Base-by-base conservation (phyloP, 2,329 filamentous ascomycete genomes). In the Fusarium agapanthi region DNA sequence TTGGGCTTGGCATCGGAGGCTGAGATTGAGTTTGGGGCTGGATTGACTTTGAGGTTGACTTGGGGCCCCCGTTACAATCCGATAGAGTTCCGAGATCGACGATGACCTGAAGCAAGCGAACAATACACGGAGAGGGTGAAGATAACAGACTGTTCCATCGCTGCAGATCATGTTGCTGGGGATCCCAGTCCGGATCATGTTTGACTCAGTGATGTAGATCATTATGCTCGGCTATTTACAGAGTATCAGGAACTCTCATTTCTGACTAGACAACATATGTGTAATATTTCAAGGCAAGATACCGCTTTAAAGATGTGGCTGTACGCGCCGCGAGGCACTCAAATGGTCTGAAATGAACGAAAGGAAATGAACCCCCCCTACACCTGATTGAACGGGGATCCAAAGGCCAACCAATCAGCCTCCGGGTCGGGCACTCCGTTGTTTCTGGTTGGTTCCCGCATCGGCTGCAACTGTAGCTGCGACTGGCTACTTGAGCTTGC, bases 401-500 rank as follows among this genome's bases (percentile, higher is more conserved):
- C 70, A 44, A 71, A 72, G 3, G 70, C 70, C 16, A 72, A n/a
- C 70, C 70, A 72, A 55, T 72, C 70, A 28, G 70, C 66, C 13
- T 72, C 70, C 0, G 70, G 70, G 44, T 72, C 70, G 9, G 70
- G 70, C 6, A 59, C 55, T 3, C 56, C 65, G 14, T 66, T 73
- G 5, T n/a, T 61, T 16, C 70, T 71, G 15, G 53, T 28, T 12
- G 64, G n/a, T 7, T 72, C 69, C 7, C 70, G 65, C 26, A 61
- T 55, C 8, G 55, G 50, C 15, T 64, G 67, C 6, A 38, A 15
- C 12, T 66, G 66, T 16, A 35, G 6, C 15, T 66, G 66, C 0
- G 61, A 63, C 35, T 81, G 78, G 3, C 75, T 73, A 9, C 64
- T 72, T 0, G 74, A 55, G 1, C 64, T 61, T 15, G 72, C 64